phyloP scores from a whole-genome alignment of 257 asterid genomes.

The Leonotis leonurus region DNA sequence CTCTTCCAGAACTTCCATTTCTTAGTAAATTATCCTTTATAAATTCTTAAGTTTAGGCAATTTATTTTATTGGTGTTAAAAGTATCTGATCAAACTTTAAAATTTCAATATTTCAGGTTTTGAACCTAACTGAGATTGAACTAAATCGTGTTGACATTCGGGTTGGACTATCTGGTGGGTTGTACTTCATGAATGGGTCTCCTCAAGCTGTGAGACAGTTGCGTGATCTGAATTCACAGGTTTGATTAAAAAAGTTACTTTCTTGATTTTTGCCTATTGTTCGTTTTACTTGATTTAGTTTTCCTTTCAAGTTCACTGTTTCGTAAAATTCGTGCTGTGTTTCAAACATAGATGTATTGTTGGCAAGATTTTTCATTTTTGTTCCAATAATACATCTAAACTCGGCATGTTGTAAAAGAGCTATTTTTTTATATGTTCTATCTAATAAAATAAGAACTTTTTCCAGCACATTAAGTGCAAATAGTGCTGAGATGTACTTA shows the following conservation, averaged over 20 bases:
- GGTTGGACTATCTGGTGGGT: conserved; percentile 89
- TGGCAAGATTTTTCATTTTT: neutral
- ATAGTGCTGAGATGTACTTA: neutral
- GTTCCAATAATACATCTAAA: neutral
- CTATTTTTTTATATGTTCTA: neutral
- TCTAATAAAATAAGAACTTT: neutral
- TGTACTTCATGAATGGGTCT: conserved; percentile 93
- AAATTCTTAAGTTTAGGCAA: neutral
- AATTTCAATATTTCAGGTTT: conserved; percentile 46
- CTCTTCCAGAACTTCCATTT: neutral
- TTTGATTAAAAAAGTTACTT: conserved; percentile 17
- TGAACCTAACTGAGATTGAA: conserved; percentile 87
- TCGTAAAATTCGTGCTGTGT: neutral
- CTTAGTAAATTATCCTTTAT: neutral
- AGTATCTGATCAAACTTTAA: conserved; percentile 1
- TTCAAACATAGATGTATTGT: neutral
- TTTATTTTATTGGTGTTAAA: neutral
- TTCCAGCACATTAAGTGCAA: neutral
- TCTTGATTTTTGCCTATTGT: neutral
- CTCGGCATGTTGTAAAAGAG: neutral
- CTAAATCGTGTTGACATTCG: conserved; percentile 84
- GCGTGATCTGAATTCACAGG: conserved; percentile 84
- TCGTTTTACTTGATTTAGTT: conserved; percentile 9
- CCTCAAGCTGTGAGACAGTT: conserved; percentile 95
- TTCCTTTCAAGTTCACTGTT: neutral